Base-by-base conservation (phyloP, 345 rosid genomes). In the Kandelia obovata region DNA sequence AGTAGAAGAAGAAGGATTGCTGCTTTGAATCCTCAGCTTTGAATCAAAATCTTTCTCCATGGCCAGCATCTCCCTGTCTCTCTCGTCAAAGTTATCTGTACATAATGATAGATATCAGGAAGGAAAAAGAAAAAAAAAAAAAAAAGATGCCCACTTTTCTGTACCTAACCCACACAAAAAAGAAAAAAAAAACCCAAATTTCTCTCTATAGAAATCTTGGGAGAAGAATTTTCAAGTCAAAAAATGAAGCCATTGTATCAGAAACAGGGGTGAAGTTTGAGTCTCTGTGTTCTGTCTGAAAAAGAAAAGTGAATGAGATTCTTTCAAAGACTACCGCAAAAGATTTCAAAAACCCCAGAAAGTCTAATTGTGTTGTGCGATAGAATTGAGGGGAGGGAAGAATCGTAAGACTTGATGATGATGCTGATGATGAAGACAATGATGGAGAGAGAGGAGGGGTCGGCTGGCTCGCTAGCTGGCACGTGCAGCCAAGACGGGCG, bases 41-140 rank as follows among this genome's bases (percentile, higher is more conserved):
- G 96, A 89, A 87, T 90, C 97, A 82, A 89, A 87, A 77, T 90
- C 97, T 59, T 89, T 89, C 81, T 92, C 98, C 99, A 89, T 92
- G 74, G 83, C 88, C 87, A 89, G 79, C 95, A 90, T 89, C 65
- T 81, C 88, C 31, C 60, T 52, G 6, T 34, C 37, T 34, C 37
- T 34, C 37, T 34, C 37, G 37, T 37, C 71, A 34, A 70, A 66
- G 53, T 60, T 69, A 53, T 61, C 68, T 58, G 57, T 52, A 72
- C 83, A 78, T 62, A 64, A 63, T 23, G 59, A 65, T 35, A 23
- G 34, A 67, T 61, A 64, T 35, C 37, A 34, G 1, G 37, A 34
- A 7, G 37, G 37, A 13, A 43, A 13, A 13, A 13, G 19, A 43
- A 15, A 43, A 5, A 23, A 60, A 17, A 17, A 9, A 61, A 58